Base-by-base conservation (phyloP, 106 monocot species). In the Triglochin maritima region DNA sequence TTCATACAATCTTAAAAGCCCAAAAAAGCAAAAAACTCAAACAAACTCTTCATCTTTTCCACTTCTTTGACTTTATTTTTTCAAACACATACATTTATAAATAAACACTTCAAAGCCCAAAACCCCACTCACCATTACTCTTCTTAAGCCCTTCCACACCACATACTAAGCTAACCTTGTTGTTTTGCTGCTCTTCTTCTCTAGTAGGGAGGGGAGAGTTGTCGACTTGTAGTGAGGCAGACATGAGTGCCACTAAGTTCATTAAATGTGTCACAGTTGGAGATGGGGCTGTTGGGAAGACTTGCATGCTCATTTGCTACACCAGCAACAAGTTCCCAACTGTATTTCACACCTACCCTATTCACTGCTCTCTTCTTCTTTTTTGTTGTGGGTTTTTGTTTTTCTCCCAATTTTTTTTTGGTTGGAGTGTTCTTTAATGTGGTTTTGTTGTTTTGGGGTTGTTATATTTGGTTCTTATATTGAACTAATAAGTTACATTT, bases 301-400 rank as follows among this genome's bases (percentile, higher is more conserved):
- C 90, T 46, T 90, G 90, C 81, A 86, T 90, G 86, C 83, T 90
- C 70, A 90, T 90, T 70, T 90, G 90, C 86, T 90, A 90, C 79
- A 90, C 90, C 53, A 83, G 90, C 79, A 90, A 90, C 90, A 90
- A 90, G 77, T 90, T 90, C 72, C 90, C 90, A 7, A 87, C 87
- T 76, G 87, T 84, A 87, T 7, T 63, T 9, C 63, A 44, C 9
- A 47, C 9, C 13, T 47, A 63, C 63, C 13, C 63, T 46, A 10
- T 46, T 44, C 46, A 4, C 46, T 10, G 5, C 0, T 46, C 44
- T 47, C 46, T 10, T 63, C 63, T 63, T 47, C 11, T 62, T 44
- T 45, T 12, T 46, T 63, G 44, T 46, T 46, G n/a, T 44, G 9
- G 13, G 44, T 44, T 7, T 12, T 63, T 63, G 13, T 63, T 63